Percentiles rank a stretch among this genome's conserved stretches.
Conservation (phyloP, 2,329 filamentous ascomycete species). For the Lecanicillium sp. region DNA sequence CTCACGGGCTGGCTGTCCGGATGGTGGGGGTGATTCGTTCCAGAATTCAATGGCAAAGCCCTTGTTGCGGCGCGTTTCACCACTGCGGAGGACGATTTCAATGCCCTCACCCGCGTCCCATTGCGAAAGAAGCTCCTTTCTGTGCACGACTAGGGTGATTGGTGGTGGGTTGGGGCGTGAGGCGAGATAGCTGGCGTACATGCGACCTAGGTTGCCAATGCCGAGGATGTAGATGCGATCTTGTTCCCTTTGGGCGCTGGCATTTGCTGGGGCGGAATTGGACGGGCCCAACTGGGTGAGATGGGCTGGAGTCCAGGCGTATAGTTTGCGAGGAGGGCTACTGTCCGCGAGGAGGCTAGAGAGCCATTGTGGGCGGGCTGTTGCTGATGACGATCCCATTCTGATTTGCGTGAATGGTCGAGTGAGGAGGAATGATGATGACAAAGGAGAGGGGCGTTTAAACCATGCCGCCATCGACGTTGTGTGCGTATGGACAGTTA, state of each 20-base stretch:
- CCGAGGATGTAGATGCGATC: conserved; percentile 71
- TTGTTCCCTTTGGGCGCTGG: too few species aligned
- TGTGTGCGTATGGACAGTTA: too few species aligned
- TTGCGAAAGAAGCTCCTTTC: conserved; percentile 37
- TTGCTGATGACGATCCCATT: too few species aligned
- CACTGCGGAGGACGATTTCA: conserved; percentile 29
- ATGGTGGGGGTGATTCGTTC: conserved; percentile 34
- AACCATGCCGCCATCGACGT: too few species aligned
- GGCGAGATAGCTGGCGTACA: conserved; percentile 68
- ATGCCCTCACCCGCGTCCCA: conserved; percentile 39
- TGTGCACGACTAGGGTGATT: conserved; percentile 73
- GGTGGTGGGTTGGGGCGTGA: conserved; percentile 54
- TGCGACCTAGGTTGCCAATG: conserved; percentile 70
- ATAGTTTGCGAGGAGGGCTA: conserved; percentile 24
- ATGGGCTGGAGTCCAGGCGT: conserved; percentile 26
- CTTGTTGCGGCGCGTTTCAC: conserved; percentile 20
- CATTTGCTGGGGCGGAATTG: too few species aligned
- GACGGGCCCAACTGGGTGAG: conserved; percentile 15
- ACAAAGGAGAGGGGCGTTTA: too few species aligned
- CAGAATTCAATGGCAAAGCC: conserved; percentile 47
- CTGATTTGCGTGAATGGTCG: too few species aligned
- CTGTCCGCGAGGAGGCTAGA: conserved; percentile 17
- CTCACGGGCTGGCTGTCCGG: conserved; percentile 28
- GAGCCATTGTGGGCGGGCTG: conserved; percentile 23
- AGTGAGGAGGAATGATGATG: too few species aligned